phyloP scores from a whole-genome alignment of 768 basidiomycete genomes.

The Rhizopogon salebrosus region DNA sequence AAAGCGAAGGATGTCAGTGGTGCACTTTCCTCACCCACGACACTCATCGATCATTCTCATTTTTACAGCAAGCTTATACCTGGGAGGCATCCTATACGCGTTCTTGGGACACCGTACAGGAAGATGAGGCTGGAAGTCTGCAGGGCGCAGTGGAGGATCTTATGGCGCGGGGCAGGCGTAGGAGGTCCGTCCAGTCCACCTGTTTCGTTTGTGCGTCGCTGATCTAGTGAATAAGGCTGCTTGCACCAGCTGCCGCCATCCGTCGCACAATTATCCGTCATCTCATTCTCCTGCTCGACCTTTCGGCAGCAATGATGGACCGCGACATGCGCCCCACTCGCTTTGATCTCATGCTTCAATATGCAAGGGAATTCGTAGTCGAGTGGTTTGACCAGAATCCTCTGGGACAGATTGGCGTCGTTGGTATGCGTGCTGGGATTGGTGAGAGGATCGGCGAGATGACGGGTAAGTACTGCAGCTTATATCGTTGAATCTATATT shows the following conservation, averaged over 20 bases:
- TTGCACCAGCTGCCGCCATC: slow-evolving; percentile 81
- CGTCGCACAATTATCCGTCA: slow-evolving; percentile 96
- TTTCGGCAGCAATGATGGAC: slow-evolving; percentile 90
- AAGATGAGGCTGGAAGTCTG: slow-evolving; percentile 90
- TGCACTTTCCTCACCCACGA: not conserved
- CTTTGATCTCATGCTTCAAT: slow-evolving; percentile 86
- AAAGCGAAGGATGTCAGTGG: slow-evolving; percentile 29
- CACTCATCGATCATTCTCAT: not conserved
- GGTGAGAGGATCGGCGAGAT: slow-evolving; percentile 90
- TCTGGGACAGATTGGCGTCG: slow-evolving; percentile 91
- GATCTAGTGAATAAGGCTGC: slow-evolving; percentile 44
- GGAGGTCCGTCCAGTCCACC: slow-evolving; percentile 50
- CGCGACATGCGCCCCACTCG: slow-evolving; percentile 94
- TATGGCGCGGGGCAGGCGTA: slow-evolving; percentile 78
- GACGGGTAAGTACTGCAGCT: slow-evolving; percentile 58
- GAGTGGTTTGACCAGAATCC: slow-evolving; percentile 99
- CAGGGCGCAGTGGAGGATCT: slow-evolving; percentile 87
- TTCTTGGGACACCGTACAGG: slow-evolving; percentile 96
- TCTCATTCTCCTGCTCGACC: slow-evolving; percentile 85
- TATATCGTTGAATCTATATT: slow-evolving; percentile 1
- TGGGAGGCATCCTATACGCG: slow-evolving; percentile 96
- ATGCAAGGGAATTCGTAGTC: slow-evolving; percentile 83
- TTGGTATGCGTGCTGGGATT: slow-evolving; percentile 87
- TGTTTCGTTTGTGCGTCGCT: slow-evolving; percentile 4
- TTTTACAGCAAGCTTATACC: slow-evolving; percentile 70